Evolutionary conservation across 192 early-diverging fungal species (phyloP), one percentile per base, ranked within the genome.

Genomic region (Kickxella alabastrina): DNA sequence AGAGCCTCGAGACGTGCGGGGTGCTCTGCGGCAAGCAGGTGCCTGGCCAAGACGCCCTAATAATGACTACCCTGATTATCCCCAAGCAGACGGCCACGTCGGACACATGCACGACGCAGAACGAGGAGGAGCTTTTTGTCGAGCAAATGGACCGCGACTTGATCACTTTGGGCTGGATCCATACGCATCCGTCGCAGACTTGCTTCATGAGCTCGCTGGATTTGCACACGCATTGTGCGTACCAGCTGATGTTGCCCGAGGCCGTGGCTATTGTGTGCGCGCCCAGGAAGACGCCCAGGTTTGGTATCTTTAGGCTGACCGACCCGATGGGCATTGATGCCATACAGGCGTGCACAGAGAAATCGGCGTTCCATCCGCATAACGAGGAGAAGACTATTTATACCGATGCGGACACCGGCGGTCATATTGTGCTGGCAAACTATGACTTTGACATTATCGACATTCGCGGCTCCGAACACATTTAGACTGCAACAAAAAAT

Each of bases 141-240:
- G 85, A 80, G 55, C 86, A 88, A 54, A 84, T 84, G 47, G 65
- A 82, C 23, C 57, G 83, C 21, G 84, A 93, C 10, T 54, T 95
- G 35, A 66, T 95, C 38, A 88, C 90, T 7, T 61, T 93, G 29
- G 92, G 92, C 19, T 95, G 92, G 92, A 90, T 92, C 40, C 90
- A 92, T 73, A 92, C 90, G 3, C 91, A 93, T 65, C 92, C 92
- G 17, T 85, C 89, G n/a, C 92, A 95, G 71, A 84, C 92, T 6
- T 93, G 92, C 58, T 95, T 95, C 57, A 84, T 95, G 86, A 88
- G 86, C 58, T 93, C 92, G 4, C 82, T 95, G 10, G 92, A 95
- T 60, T 59, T 95, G 43, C 92, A 95, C 68, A 95, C 92, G 6
- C 92, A 95, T 49, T 92, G 81, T 52, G 87, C 90, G 1, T 93